These are phyloP conservation scores for Claviceps sorghi DNA, from an alignment of 2,329 filamentous ascomycete species.

Conservation along the genomic window DNA sequence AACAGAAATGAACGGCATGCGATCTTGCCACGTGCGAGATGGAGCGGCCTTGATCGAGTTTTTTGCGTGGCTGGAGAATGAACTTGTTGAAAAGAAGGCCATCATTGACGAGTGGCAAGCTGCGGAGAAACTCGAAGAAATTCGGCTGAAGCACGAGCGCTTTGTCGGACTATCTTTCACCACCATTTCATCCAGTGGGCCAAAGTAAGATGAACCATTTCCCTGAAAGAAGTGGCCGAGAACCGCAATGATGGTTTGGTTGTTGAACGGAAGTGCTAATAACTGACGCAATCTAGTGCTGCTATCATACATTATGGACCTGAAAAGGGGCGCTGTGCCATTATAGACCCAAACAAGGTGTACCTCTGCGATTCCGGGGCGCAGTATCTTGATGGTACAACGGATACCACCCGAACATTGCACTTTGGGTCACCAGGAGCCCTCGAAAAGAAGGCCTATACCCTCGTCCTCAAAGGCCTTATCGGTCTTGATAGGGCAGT, in stretches of 20 bases:
- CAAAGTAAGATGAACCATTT: slow-evolving; percentile 36
- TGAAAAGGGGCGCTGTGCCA: slow-evolving; percentile 64
- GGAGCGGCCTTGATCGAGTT: slow-evolving; percentile 82
- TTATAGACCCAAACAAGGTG: slow-evolving; percentile 70
- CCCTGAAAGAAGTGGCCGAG: too few relatives aligned
- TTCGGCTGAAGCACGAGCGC: slow-evolving; percentile 52
- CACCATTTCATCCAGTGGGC: slow-evolving; percentile 87
- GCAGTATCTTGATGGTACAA: slow-evolving; percentile 93
- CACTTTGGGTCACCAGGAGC: slow-evolving; percentile 79
- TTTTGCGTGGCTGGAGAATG: slow-evolving; percentile 92
- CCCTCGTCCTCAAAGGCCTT: slow-evolving; percentile 84
- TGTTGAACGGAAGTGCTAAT: background rate
- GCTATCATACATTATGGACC: slow-evolving; percentile 95
- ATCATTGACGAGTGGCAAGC: slow-evolving; percentile 75
- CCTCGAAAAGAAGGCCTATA: slow-evolving; percentile 80
- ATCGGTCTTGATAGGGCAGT: slow-evolving; percentile 75
- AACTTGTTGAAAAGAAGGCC: slow-evolving; percentile 59
- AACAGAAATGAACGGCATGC: slow-evolving; percentile 80
- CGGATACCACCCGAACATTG: slow-evolving; percentile 83
- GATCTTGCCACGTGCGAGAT: slow-evolving; percentile 82
- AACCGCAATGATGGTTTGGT: background rate
- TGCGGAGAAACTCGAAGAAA: slow-evolving; percentile 76
- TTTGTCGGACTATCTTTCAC: slow-evolving; percentile 89
- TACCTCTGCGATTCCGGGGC: slow-evolving; percentile 96
- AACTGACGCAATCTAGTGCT: slow-evolving; percentile 40